Evolutionary conservation across 352 stramenopile species (phyloP).

Genomic region (Globisporangium nodosum): DNA sequence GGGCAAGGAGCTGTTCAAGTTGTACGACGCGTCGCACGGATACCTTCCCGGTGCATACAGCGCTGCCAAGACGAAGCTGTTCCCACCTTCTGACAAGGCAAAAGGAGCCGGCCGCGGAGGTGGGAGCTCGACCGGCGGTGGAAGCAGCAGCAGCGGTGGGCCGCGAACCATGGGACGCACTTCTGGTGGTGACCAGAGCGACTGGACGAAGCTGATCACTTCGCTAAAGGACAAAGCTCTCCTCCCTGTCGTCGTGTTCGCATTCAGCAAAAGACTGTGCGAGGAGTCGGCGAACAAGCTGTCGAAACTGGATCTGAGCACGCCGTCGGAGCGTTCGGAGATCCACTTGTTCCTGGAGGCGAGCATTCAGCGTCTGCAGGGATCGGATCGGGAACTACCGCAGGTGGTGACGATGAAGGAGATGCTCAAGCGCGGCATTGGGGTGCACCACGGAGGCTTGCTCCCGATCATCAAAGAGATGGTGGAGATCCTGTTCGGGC

Average conservation of each 20-base stretch:
- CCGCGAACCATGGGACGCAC: slow-evolving; percentile 48
- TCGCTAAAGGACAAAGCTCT: slow-evolving; percentile 88
- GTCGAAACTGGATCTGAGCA: slow-evolving; percentile 68
- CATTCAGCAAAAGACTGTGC: slow-evolving; percentile 83
- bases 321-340: slow-evolving; percentile 67
- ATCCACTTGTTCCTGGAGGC: slow-evolving; percentile 79
- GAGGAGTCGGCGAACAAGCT: slow-evolving; percentile 78
- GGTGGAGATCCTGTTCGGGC: slow-evolving; percentile 98
- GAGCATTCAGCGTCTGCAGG: slow-evolving; percentile 73
- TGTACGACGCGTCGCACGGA: slow-evolving; percentile 46
- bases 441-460: slow-evolving; percentile 95
- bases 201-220: slow-evolving; percentile 89
- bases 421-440: slow-evolving; percentile 95
- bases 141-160: slow-evolving; percentile 23
- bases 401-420: slow-evolving; percentile 98
- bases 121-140: slow-evolving; percentile 19
- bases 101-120: slow-evolving; percentile 25
- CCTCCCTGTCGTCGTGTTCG: slow-evolving; percentile 95
- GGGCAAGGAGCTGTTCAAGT: slow-evolving; percentile 91
- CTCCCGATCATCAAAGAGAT: slow-evolving; percentile 99
- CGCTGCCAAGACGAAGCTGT: slow-evolving; percentile 62
- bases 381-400: slow-evolving; percentile 96
- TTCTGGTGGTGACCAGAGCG: slow-evolving; percentile 60
- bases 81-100: slow-evolving; percentile 47
- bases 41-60: slow-evolving; percentile 55